These are phyloP conservation scores for Dactylellina drechsleri DNA, from an alignment of 2,329 filamentous ascomycete genomes.

Conservation along the genomic window DNA sequence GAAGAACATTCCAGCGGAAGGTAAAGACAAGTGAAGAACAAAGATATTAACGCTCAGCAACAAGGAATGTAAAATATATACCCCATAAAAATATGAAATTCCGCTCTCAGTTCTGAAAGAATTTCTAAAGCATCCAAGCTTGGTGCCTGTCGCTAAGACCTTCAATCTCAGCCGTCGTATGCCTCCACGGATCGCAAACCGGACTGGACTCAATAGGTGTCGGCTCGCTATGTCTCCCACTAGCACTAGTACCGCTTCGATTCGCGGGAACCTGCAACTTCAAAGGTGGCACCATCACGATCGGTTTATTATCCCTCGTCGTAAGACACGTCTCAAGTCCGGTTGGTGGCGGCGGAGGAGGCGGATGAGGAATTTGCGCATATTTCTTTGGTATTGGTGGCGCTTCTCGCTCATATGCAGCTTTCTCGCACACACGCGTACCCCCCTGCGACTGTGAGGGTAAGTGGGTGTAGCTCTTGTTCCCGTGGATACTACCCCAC, in stretches of 20 bases:
- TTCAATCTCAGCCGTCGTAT: slow-evolving; percentile 29
- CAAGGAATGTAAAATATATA: neutral
- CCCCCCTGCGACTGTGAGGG: neutral
- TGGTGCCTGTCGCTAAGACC: slow-evolving; percentile 32
- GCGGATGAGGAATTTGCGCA: neutral
- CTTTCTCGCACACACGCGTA: neutral
- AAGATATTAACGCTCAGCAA: neutral
- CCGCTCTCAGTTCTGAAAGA: neutral
- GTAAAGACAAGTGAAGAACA: neutral
- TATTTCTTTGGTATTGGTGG: slow-evolving; percentile 7
- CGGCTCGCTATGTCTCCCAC: slow-evolving; percentile 8
- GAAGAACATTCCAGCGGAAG: neutral
- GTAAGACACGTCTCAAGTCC: slow-evolving; percentile 31
- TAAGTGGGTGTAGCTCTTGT: slow-evolving; percentile 16
- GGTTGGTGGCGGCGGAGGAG: slow-evolving; percentile 15
- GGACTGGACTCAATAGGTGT: slow-evolving; percentile 46
- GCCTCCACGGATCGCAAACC: slow-evolving; percentile 42
- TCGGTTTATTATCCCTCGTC: slow-evolving; percentile 35
- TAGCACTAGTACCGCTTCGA: neutral
- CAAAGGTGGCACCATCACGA: slow-evolving; percentile 39
- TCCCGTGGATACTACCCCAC: slow-evolving; percentile 18
- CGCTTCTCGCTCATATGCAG: neutral
- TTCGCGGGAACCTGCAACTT: slow-evolving; percentile 26
- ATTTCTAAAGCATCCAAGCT: slow-evolving; percentile 38
- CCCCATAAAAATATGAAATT: too few relatives aligned